Evolutionary conservation across 345 rosid genomes (phyloP), one percentile per base, ranked within the genome.

Genomic region (Leavenworthia alabamica): DNA sequence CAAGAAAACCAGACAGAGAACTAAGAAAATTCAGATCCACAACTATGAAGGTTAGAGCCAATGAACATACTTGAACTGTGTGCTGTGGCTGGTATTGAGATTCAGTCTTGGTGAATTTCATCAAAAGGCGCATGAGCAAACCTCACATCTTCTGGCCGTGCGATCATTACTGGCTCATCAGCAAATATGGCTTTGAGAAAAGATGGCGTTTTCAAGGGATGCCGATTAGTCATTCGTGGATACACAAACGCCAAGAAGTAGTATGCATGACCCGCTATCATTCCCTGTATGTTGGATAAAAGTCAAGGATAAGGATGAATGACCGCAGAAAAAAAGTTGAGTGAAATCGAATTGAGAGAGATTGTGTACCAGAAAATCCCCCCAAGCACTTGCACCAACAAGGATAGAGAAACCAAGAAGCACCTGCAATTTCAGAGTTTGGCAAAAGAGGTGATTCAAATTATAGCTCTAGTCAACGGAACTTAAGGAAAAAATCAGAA

Each of bases 191-290:
- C 81, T 66, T 85, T 85, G 55, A 93, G 85, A 56, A 93, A 78
- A 33, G 81, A 77, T 24, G 99, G 97, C 26, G 99, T 87, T 63
- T 67, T 78, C 19, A 93, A 80, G 33, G 99, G 99, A 19, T 74
- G 78, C 0, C 99, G 92, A 35, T 85, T 81, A 0, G 92, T 81
- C 94, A 93, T 85, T 67, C 81, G 61, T 3, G 99, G 99, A 69
- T 89, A 89, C 40, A 93, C 97, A 22, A 87, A 96, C 28, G 86
- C 97, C 4, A 93, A 86, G 69, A 93, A 93, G 73, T 93, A 93
- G 82, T 93, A 93, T 8, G 96, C 95, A 29, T 93, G 99, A n/a
- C 99, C 97, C 0, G 97, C 92, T 66, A 90, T 82, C 97, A 93
- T 93, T 62, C 99, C 99, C 99, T 93, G 87, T 19, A 58, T 13